Evolutionary conservation across 768 basidiomycete species (phyloP), one percentile per base, ranked within the genome.

Genomic region (Suillus hirtellus): DNA sequence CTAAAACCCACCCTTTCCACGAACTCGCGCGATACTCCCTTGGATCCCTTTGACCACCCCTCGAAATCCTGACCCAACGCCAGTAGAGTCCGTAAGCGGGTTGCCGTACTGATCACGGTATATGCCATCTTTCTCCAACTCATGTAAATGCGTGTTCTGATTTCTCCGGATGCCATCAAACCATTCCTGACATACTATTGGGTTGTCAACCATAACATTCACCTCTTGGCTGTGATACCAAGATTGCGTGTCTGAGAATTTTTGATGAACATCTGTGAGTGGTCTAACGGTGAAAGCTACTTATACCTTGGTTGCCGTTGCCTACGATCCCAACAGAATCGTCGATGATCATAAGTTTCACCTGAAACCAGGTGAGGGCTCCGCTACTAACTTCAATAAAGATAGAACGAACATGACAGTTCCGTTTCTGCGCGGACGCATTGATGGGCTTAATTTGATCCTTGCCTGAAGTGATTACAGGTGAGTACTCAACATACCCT

Each of bases 141-240:
- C 69, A 63, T 85, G 86, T 15, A 80, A 69, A 65, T 78, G 78
- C 14, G 87, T 87, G 67, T 86, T 87, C 75, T 86, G 84, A 69
- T 84, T 84, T 37, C 79, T 75, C 34, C 76, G 65, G n/a, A 86
- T 72, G 10, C 78, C 81, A 54, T 83, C 80, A 73, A 82, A 81
- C 86, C 87, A 86, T 62, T 84, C 85, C 43, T 72, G 67, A 56
- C 84, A 82, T 59, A 87, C 75, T 44, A 77, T 73, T n/a, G 78
- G 73, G 27, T 79, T 82, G 71, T 88, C 86, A 52, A 88, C 76
- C 79, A 89, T 82, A 63, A 88, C 75, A 70, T 91, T 90, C 67
- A 85, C 79, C 68, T 91, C 89, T 64, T 88, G 85, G 49, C 84
- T 86, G 72, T 91, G 89, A 77, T 81, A 89, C 88, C 88, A 90